Conservation (phyloP, 192 early-diverging fungal species). For the Pilobolus umbonatus region DNA sequence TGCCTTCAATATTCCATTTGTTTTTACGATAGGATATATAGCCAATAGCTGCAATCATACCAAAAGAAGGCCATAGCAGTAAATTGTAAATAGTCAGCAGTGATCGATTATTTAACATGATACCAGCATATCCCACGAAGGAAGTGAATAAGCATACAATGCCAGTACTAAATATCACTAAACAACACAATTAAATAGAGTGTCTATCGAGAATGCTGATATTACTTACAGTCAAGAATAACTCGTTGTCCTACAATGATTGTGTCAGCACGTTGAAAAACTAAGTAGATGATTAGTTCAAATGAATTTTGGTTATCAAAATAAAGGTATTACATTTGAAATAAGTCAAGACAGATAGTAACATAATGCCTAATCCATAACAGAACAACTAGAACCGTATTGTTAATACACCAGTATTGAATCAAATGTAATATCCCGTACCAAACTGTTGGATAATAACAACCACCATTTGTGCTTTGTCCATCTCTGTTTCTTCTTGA, state of each 20-base stretch:
- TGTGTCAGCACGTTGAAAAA: conserved; percentile 29
- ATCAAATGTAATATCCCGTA: conserved; percentile 13
- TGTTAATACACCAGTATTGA: background rate
- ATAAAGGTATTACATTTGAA: conserved; percentile 25
- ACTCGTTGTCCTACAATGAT: conserved; percentile 26
- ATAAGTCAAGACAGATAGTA: conserved; percentile 20
- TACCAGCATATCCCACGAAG: conserved; percentile 40
- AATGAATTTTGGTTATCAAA: background rate
- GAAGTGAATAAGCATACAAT: conserved; percentile 34
- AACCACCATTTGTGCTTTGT: conserved; percentile 42
- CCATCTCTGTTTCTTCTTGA: conserved; percentile 32
- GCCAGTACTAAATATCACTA: conserved; percentile 35
- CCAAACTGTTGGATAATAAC: conserved; percentile 41
- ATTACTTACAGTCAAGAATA: conserved; percentile 26
- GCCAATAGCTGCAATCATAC: conserved; percentile 41
- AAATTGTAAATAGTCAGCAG: conserved; percentile 39
- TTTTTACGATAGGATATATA: conserved; percentile 38
- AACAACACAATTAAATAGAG: background rate
- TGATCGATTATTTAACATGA: conserved; percentile 43
- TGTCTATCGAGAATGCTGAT: background rate
- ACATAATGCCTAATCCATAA: conserved; percentile 21
- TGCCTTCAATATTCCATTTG: conserved; percentile 31
- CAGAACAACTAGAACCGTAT: conserved; percentile 24
- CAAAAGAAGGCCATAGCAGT: conserved; percentile 45
- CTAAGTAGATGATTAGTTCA: conserved; percentile 9